A percentile compares a stretch with the other conserved stretches of the same genome.
phyloP scores from a whole-genome alignment of 768 basidiomycete genomes.

The Naganishia randhawae region DNA sequence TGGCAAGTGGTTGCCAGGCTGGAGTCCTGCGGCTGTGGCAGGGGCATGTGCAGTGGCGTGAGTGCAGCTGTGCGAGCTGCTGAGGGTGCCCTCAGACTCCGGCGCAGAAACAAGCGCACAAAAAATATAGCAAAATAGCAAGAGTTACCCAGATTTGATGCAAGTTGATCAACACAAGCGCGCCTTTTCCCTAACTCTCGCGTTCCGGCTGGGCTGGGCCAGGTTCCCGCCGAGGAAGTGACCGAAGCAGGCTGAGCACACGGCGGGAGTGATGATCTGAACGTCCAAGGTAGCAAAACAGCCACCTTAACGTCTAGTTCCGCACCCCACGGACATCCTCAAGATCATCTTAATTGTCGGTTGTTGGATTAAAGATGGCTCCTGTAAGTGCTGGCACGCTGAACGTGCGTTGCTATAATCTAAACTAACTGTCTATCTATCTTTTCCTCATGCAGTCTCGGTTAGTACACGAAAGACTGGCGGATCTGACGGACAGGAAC shows the following conservation, averaged over 20 bases:
- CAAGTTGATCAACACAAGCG: neutral
- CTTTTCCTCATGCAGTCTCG: constrained; percentile 12
- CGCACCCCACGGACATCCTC: constrained; percentile 20
- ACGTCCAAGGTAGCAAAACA: neutral
- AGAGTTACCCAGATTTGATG: neutral
- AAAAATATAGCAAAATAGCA: neutral
- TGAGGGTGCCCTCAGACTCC: too few relatives aligned
- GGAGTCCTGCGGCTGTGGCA: too few relatives aligned
- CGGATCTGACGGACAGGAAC: neutral
- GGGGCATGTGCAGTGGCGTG: too few relatives aligned
- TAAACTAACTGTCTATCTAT: neutral
- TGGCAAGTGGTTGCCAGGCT: too few relatives aligned
- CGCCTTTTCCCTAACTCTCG: neutral
- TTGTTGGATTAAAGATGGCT: constrained; percentile 24
- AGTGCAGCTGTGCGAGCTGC: too few relatives aligned
- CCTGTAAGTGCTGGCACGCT: constrained; percentile 2
- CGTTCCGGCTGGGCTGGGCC: neutral
- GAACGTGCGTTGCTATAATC: neutral
- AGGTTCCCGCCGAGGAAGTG: neutral
- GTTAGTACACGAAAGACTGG: constrained; percentile 12
- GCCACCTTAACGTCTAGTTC: neutral
- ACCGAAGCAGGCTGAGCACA: neutral
- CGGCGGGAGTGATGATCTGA: constrained; percentile 11
- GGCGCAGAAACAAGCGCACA: neutral
- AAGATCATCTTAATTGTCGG: constrained; percentile 21